Evolutionary conservation across 441 rosid species (phyloP), one percentile per base, ranked within the genome.

Genomic region (Bruguiera hainesii): DNA sequence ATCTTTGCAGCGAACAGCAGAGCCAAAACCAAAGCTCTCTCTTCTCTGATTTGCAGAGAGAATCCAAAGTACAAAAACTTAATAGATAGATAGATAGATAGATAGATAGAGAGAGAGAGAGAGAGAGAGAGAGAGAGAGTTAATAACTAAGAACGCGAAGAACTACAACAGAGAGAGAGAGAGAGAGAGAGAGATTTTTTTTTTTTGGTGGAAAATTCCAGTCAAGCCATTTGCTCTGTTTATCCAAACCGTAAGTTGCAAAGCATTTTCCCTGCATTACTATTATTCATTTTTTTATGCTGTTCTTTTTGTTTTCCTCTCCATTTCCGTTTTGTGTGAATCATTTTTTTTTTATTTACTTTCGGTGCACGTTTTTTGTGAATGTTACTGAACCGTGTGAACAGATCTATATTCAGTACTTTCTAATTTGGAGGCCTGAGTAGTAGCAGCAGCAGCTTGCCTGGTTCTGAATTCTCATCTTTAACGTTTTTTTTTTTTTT

Each of bases 41-140:
- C 79, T 70, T 68, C 64, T 86, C 89, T 85, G 91, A 82, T 91
- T 87, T 83, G 89, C 93, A 83, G 83, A 78, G 90, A 79, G 81
- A 85, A 86, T 80, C 89, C 78, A 79, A 73, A 83, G 79, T 82
- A 80, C 83, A 65, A 26, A 26, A 20, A 53, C 28, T 53, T 53
- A 15, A 21, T 2, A 20, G 13, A 31, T 8, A 18, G 37, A 31
- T 1, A 59, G 6, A 58, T 9, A 58, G 57, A 56, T 50, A 71
- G 50, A 60, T 19, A 75, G 77, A 50, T 50, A 23, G 18, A 8
- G 56, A 20, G 16, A 58, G 69, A 69, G 63, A 74, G 64, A 65
- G 31, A 77, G 73, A 50, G 56, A 26, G 10, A 3, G 31, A 23
- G 25, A 33, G 18, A 42, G 16, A 42, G 1, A 42, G 18, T 42